Conservation (phyloP, 768 basidiomycete genomes). For the Strobilomyces dryophilus region DNA sequence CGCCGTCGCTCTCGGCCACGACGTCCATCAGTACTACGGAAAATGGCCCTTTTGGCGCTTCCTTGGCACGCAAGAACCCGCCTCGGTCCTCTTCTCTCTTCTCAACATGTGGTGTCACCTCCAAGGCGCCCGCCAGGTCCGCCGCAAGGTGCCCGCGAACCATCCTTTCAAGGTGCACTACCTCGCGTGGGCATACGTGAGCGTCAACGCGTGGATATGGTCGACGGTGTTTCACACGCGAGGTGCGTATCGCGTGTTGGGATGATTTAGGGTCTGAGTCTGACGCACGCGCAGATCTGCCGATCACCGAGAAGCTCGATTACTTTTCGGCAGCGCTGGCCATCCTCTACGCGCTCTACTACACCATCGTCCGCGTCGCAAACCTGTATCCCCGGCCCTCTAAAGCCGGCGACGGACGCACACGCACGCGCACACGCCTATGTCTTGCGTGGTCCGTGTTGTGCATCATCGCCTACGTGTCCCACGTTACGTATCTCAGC, state of each 20-base stretch:
- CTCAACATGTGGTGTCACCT: conserved; percentile 77
- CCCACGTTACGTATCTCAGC: conserved; percentile 77
- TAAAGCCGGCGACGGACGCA: conserved; percentile 22
- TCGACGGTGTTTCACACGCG: conserved; percentile 88
- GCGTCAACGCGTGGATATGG: conserved; percentile 92
- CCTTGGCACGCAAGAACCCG: conserved; percentile 88
- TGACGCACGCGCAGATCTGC: conserved; percentile 53
- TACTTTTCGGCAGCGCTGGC: conserved; percentile 92
- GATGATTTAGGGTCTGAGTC: background rate
- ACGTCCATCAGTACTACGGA: conserved; percentile 80
- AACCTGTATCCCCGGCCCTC: conserved; percentile 55
- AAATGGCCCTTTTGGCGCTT: conserved; percentile 97
- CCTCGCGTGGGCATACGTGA: conserved; percentile 58
- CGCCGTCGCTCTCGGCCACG: conserved; percentile 38
- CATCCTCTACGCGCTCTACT: conserved; percentile 79
- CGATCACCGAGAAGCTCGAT: conserved; percentile 84
- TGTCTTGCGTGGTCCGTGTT: conserved; percentile 43
- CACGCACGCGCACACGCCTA: no score
- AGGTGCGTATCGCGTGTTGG: conserved; percentile 47
- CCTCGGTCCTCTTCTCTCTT: conserved; percentile 87
- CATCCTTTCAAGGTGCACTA: conserved; percentile 76
- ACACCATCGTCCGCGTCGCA: conserved; percentile 69
- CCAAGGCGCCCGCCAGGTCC: conserved; percentile 51
- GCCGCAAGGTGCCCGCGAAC: conserved; percentile 39
- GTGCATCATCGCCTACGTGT: conserved; percentile 56